These are phyloP conservation scores for Zymoseptoria pseudotritici DNA, from an alignment of 2,329 filamentous ascomycete genomes.

Conservation along the genomic window DNA sequence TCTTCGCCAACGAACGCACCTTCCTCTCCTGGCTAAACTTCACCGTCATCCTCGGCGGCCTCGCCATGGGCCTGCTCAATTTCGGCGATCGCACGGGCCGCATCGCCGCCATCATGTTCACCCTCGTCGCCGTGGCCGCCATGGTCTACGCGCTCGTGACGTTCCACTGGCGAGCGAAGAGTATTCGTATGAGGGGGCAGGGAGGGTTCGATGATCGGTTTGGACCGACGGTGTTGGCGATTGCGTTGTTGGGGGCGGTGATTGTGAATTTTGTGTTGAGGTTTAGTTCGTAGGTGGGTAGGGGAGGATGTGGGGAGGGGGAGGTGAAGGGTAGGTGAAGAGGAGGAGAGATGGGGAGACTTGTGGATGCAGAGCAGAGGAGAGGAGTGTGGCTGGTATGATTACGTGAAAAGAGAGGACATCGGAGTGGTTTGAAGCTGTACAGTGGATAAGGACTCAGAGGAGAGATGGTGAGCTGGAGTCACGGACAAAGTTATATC, in stretches of 20 bases:
- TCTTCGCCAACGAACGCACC: constrained; percentile 99
- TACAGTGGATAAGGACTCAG: neutral
- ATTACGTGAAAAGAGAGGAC: neutral
- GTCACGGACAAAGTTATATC: neutral
- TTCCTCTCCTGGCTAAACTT: constrained; percentile 99
- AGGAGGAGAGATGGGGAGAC: neutral
- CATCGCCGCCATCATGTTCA: constrained; percentile 90
- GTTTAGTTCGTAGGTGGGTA: constrained; percentile 36
- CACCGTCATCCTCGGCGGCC: constrained; percentile 92
- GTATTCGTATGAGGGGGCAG: constrained; percentile 83
- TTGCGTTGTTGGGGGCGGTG: constrained; percentile 81
- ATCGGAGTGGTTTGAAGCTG: neutral
- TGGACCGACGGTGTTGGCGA: constrained; percentile 81
- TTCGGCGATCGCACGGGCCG: constrained; percentile 85
- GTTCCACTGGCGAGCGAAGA: constrained; percentile 95
- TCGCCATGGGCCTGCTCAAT: constrained; percentile 95
- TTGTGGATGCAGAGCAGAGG: too few relatives aligned
- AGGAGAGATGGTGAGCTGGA: neutral
- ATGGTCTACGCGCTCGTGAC: constrained; percentile 94
- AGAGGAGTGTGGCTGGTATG: neutral
- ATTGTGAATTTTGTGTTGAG: constrained; percentile 91
- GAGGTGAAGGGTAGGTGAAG: neutral
- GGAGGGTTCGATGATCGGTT: constrained; percentile 95
- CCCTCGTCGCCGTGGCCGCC: constrained; percentile 82
- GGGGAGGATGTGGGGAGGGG: neutral